Percentiles rank a stretch among this genome's conserved stretches.
phyloP scores from a whole-genome alignment of 1,284 basidiomycete species.

The Apiotrichum veenhuisii region DNA sequence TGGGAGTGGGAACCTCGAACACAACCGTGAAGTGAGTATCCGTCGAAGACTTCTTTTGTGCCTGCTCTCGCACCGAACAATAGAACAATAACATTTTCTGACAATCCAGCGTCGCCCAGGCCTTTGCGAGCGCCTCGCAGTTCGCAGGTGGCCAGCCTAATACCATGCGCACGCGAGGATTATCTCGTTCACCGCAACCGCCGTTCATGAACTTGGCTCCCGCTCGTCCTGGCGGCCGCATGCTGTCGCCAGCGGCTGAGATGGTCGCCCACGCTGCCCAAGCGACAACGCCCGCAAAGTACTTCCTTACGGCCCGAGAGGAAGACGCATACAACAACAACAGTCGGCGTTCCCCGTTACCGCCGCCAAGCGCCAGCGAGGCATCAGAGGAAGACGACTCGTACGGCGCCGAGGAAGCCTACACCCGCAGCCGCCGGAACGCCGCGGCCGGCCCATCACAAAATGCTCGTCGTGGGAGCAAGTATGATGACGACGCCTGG shows the following conservation, averaged over 20 bases:
- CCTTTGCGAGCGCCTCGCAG: neutral
- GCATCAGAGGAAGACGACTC: constrained; percentile 34
- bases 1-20: constrained; percentile 23
- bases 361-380: constrained; percentile 20
- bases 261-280: neutral
- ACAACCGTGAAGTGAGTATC: constrained; percentile 40
- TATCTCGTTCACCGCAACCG: neutral
- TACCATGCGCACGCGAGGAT: neutral
- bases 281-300: constrained; percentile 36
- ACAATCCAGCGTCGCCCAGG: neutral
- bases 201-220: neutral
- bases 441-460: neutral
- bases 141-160: neutral
- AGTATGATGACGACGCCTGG: constrained; percentile 1
- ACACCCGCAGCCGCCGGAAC: neutral
- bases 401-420: constrained; percentile 38
- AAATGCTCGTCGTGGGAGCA: neutral
- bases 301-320: constrained; percentile 29
- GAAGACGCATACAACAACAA: constrained; percentile 17
- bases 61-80: neutral
- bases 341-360: neutral
- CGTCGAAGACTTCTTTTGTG: neutral
- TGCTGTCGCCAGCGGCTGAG: neutral
- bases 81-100: neutral
- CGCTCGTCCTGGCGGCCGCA: neutral